Evolutionary conservation across 2,329 filamentous ascomycete genomes (phyloP).

Genomic region (Talaromyces sp.): DNA sequence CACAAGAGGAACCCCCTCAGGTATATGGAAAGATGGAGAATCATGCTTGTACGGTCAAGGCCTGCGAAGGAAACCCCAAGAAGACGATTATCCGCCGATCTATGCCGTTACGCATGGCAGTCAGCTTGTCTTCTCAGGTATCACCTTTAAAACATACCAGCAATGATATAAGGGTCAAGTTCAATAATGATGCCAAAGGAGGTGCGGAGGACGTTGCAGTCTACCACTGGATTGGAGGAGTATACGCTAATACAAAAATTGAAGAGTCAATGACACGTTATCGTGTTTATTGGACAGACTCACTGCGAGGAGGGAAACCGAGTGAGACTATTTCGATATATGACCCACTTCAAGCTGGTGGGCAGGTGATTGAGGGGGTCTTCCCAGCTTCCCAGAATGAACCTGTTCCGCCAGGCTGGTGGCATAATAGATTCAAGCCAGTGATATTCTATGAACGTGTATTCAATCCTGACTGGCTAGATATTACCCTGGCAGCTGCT

Average conservation of each 20-base stretch:
- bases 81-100: slow-evolving; percentile 29
- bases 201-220: slow-evolving; percentile 21
- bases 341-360: slow-evolving; percentile 27
- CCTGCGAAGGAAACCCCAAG: slow-evolving; percentile 24
- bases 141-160: slow-evolving; percentile 26
- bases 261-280: neutral
- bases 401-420: slow-evolving; percentile 28
- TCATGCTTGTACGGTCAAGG: neutral
- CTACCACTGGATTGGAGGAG: slow-evolving; percentile 40
- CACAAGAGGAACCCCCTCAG: neutral
- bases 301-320: slow-evolving; percentile 3
- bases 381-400: slow-evolving; percentile 15
- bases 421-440: slow-evolving; percentile 23
- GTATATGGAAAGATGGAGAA: neutral
- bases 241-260: slow-evolving; percentile 25
- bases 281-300: slow-evolving; percentile 17
- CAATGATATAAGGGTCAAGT: slow-evolving; percentile 23
- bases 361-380: slow-evolving; percentile 29
- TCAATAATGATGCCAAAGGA: slow-evolving; percentile 19
- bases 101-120: slow-evolving; percentile 30
- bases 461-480: slow-evolving; percentile 23
- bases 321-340: slow-evolving; percentile 24
- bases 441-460: slow-evolving; percentile 37
- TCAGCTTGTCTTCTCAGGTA: slow-evolving; percentile 18
- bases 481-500: slow-evolving; percentile 13